These are phyloP conservation scores for Citrus glauca DNA, from an alignment of 345 rosid genomes.

Conservation along the genomic window DNA sequence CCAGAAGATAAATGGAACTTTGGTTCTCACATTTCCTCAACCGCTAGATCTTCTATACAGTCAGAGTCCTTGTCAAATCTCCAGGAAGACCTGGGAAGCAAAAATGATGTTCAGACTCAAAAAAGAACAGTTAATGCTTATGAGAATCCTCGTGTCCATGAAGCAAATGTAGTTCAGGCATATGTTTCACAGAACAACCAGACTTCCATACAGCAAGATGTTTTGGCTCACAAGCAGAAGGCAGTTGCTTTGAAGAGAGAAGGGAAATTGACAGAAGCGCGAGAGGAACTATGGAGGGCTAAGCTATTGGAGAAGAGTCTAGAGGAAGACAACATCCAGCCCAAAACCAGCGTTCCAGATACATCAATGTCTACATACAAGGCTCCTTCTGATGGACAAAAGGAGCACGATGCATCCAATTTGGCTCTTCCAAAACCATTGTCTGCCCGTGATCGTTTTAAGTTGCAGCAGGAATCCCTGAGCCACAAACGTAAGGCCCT, in stretches of 20 bases:
- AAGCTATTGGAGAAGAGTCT: slow-evolving; percentile 68
- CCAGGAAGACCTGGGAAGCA: slow-evolving; percentile 8
- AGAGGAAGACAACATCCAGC: slow-evolving; percentile 33
- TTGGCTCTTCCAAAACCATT: slow-evolving; percentile 45
- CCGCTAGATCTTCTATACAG: slow-evolving; percentile 13
- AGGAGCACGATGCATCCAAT: slow-evolving; percentile 40
- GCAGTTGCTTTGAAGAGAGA: slow-evolving; percentile 80
- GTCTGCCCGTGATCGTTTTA: slow-evolving; percentile 81
- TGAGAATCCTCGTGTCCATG: slow-evolving; percentile 15
- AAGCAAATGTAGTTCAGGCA: slow-evolving; percentile 25
- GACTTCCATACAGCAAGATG: slow-evolving; percentile 47
- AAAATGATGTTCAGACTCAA: slow-evolving; percentile 5
- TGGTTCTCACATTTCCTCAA: slow-evolving; percentile 15
- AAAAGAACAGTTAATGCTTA: slow-evolving; percentile 20
- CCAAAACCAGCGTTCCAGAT: slow-evolving; percentile 18
- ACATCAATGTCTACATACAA: slow-evolving; percentile 14
- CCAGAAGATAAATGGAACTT: slow-evolving; percentile 23
- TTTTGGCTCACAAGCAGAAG: slow-evolving; percentile 67
- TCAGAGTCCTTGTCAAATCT: slow-evolving; percentile 2
- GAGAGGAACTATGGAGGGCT: slow-evolving; percentile 72
- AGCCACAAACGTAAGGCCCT: slow-evolving; percentile 83
- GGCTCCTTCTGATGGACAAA: slow-evolving; percentile 30
- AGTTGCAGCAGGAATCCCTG: slow-evolving; percentile 83
- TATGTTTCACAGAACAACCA: slow-evolving; percentile 33
- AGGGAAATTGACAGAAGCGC: slow-evolving; percentile 79